Conservation (phyloP, 2,329 filamentous ascomycete species). For the Emergomyces pasteurianus region DNA sequence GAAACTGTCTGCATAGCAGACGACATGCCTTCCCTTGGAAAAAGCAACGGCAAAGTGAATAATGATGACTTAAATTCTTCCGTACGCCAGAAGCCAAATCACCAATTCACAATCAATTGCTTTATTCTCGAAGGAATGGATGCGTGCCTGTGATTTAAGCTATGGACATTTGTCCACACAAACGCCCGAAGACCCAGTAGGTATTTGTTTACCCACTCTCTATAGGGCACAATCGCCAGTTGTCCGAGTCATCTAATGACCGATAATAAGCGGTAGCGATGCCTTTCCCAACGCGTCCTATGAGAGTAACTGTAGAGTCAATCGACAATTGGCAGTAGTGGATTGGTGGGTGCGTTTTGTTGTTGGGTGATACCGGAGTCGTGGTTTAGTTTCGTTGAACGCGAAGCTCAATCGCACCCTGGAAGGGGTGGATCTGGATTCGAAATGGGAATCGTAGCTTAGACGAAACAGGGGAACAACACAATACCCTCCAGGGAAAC, state of each 20-base stretch:
- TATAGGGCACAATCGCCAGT: neutral
- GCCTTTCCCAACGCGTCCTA: neutral
- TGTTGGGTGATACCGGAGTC: neutral
- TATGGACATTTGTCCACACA: neutral
- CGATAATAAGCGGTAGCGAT: neutral
- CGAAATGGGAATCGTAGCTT: neutral
- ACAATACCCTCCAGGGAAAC: neutral
- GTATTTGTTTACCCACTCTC: neutral
- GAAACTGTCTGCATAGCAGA: slow-evolving; percentile 52
- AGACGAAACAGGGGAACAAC: neutral
- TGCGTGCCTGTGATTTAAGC: neutral
- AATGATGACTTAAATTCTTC: neutral
- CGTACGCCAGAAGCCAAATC: slow-evolving; percentile 12
- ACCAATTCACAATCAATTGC: neutral
- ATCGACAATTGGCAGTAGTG: neutral
- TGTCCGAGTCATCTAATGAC: neutral
- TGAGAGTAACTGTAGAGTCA: neutral
- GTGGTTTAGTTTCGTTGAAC: neutral
- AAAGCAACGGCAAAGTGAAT: slow-evolving; percentile 10
- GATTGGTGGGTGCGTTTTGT: neutral
- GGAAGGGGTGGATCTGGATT: neutral
- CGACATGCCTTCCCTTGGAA: slow-evolving; percentile 41
- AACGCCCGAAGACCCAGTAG: neutral
- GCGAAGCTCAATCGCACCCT: neutral
- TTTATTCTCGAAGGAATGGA: neutral